phyloP scores from a whole-genome alignment of 2,329 filamentous ascomycete species.

The Penicillium sp. region DNA sequence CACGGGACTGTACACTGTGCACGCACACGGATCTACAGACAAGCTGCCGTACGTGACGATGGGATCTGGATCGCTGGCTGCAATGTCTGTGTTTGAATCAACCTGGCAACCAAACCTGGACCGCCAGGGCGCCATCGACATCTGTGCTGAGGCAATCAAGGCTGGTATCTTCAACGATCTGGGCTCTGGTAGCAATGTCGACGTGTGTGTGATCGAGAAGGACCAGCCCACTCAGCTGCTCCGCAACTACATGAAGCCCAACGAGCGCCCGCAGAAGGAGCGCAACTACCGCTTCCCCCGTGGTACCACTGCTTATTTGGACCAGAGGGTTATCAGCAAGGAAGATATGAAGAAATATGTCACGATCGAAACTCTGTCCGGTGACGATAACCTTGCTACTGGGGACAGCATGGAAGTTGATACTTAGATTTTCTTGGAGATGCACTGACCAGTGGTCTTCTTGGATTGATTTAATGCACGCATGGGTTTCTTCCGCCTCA shows the following conservation, averaged over 20 bases:
- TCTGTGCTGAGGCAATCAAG: slow-evolving; percentile 83
- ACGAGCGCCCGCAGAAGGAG: slow-evolving; percentile 85
- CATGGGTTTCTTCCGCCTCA: slow-evolving; percentile 11
- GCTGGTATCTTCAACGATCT: slow-evolving; percentile 99
- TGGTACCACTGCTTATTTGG: slow-evolving; percentile 92
- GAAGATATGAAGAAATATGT: slow-evolving; percentile 93
- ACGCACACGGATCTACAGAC: slow-evolving; percentile 96
- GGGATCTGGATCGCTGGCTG: slow-evolving; percentile 92
- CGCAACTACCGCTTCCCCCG: slow-evolving; percentile 86
- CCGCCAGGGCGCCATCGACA: slow-evolving; percentile 75
- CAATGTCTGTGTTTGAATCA: slow-evolving; percentile 98
- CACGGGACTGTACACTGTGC: slow-evolving; percentile 92
- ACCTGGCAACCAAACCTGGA: slow-evolving; percentile 81
- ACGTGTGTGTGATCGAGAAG: slow-evolving; percentile 90
- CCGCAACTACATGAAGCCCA: slow-evolving; percentile 90
- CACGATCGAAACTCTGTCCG: slow-evolving; percentile 79
- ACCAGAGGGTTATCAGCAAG: slow-evolving; percentile 93
- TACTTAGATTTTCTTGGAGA: slow-evolving; percentile 30
- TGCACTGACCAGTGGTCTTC: slow-evolving; percentile 13
- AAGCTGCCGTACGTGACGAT: slow-evolving; percentile 99
- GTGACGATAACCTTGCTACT: slow-evolving; percentile 60
- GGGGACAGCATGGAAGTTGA: slow-evolving; percentile 67
- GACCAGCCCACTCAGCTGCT: slow-evolving; percentile 87
- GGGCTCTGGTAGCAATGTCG: slow-evolving; percentile 94
- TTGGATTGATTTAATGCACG: slow-evolving; percentile 19